phyloP scores from a whole-genome alignment of 2,329 filamentous ascomycete genomes.

The Coniochaeta prunicola region DNA sequence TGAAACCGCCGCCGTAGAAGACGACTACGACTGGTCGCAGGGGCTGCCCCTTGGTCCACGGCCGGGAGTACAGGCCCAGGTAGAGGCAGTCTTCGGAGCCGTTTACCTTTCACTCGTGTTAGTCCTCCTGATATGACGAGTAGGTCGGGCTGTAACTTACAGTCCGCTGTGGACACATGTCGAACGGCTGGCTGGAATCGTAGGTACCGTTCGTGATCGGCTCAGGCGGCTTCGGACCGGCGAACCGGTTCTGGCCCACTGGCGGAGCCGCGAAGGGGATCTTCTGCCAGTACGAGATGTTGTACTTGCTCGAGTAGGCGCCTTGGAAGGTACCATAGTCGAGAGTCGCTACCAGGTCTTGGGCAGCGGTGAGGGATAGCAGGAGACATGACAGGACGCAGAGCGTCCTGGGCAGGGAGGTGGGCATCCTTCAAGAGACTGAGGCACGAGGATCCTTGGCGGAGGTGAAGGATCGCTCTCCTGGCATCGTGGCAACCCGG shows the following conservation, averaged over 20 bases:
- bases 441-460: background rate
- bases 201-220: constrained; percentile 41
- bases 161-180: constrained; percentile 52
- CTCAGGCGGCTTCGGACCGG: constrained; percentile 49
- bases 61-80: constrained; percentile 51
- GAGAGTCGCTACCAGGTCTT: constrained; percentile 28
- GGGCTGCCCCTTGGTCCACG: constrained; percentile 37
- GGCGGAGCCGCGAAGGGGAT: constrained; percentile 56
- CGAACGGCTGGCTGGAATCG: constrained; percentile 38
- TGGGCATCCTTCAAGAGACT: background rate
- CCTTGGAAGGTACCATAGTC: constrained; percentile 47
- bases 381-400: background rate
- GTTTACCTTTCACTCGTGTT: constrained; percentile 26
- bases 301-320: constrained; percentile 41
- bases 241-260: constrained; percentile 49
- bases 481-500: background rate
- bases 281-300: constrained; percentile 52
- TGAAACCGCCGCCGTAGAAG: constrained; percentile 56
- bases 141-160: constrained; percentile 18
- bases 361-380: background rate
- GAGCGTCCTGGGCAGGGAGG: background rate
- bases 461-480: background rate
- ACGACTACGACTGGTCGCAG: constrained; percentile 50
- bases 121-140: background rate
- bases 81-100: constrained; percentile 55